Percentiles rank a stretch among this genome's conserved stretches.
Evolutionary conservation across 805 yeast genomes (phyloP).

Genomic region (Candida insectalens): DNA sequence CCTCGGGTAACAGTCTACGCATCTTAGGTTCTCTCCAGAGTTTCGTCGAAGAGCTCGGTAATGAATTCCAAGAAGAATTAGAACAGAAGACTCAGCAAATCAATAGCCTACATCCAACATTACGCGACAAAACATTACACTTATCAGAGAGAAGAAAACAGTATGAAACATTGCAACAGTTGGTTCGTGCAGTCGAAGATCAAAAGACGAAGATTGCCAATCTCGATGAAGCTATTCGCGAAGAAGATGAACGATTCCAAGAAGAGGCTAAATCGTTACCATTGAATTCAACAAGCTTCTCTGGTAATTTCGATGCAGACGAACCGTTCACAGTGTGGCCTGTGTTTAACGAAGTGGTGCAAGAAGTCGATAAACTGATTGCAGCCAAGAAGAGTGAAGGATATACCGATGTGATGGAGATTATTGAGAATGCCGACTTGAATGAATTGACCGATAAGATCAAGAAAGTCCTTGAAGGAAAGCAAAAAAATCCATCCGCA

Average conservation of each 20-base stretch:
- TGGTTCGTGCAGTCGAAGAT: constrained; percentile 34
- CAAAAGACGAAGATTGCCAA: constrained; percentile 46
- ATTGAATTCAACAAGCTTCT: constrained; percentile 27
- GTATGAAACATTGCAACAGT: constrained; percentile 41
- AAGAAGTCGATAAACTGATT: constrained; percentile 22
- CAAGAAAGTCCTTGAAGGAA: constrained; percentile 2
- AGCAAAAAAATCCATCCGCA: constrained; percentile 5
- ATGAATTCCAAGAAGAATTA: constrained; percentile 51
- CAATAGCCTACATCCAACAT: constrained; percentile 40
- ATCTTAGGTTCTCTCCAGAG: constrained; percentile 42
- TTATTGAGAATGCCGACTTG: constrained; percentile 7
- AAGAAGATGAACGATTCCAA: constrained; percentile 50
- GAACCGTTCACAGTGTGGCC: constrained; percentile 75
- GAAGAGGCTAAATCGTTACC: constrained; percentile 25
- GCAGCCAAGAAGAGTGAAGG: background rate
- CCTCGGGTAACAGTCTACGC: constrained; percentile 20
- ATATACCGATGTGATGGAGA: constrained; percentile 1
- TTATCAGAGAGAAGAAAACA: constrained; percentile 39
- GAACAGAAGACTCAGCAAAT: constrained; percentile 41
- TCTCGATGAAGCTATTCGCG: constrained; percentile 51
- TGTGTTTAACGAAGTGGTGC: constrained; percentile 45
- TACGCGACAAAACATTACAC: constrained; percentile 46
- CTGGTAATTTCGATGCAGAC: constrained; percentile 72
- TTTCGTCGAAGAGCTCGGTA: constrained; percentile 41
- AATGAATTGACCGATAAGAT: constrained; percentile 6